Percentiles rank a stretch among this genome's conserved stretches.
Evolutionary conservation across 2,329 filamentous ascomycete species (phyloP).

Genomic region (Chaetothyriales sp.): DNA sequence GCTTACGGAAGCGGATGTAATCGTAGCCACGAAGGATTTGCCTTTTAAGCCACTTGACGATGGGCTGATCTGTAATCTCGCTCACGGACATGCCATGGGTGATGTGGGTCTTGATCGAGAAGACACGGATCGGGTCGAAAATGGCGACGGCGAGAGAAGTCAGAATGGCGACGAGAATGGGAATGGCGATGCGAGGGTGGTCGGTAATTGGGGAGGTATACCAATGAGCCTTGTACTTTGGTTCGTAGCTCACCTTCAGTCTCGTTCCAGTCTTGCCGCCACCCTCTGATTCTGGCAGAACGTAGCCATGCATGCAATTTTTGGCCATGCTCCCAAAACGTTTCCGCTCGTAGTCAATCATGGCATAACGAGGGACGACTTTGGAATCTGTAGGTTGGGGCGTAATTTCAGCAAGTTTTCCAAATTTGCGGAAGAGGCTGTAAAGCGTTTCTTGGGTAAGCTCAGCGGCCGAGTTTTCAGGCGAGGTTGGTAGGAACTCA

Average conservation of each 20-base stretch:
- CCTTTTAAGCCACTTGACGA: slow-evolving; percentile 70
- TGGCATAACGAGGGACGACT: slow-evolving; percentile 63
- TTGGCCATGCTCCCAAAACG: slow-evolving; percentile 74
- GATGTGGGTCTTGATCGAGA: slow-evolving; percentile 81
- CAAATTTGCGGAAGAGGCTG: slow-evolving; percentile 74
- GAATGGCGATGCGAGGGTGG: slow-evolving; percentile 80
- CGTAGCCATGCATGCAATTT: slow-evolving; percentile 80
- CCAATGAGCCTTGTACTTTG: slow-evolving; percentile 60
- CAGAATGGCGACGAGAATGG: slow-evolving; percentile 63
- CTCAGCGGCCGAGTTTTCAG: slow-evolving; percentile 60
- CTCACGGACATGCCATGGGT: slow-evolving; percentile 61
- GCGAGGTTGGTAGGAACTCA: slow-evolving; percentile 64
- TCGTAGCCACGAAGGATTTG: slow-evolving; percentile 38
- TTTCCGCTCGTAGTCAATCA: slow-evolving; percentile 59
- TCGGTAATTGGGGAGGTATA: slow-evolving; percentile 76
- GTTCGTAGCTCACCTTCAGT: slow-evolving; percentile 72
- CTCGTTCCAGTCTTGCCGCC: slow-evolving; percentile 64
- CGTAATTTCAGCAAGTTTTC: slow-evolving; percentile 75
- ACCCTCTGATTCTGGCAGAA: slow-evolving; percentile 53
- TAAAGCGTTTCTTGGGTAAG: slow-evolving; percentile 79
- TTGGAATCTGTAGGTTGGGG: slow-evolving; percentile 79
- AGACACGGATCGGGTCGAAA: slow-evolving; percentile 88
- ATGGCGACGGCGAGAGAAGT: slow-evolving; percentile 73
- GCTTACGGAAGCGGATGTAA: slow-evolving; percentile 28
- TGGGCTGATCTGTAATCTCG: slow-evolving; percentile 41